Evolutionary conservation across 2,329 filamentous ascomycete species (phyloP).

Genomic region (Paracoccidioides lutzii): DNA sequence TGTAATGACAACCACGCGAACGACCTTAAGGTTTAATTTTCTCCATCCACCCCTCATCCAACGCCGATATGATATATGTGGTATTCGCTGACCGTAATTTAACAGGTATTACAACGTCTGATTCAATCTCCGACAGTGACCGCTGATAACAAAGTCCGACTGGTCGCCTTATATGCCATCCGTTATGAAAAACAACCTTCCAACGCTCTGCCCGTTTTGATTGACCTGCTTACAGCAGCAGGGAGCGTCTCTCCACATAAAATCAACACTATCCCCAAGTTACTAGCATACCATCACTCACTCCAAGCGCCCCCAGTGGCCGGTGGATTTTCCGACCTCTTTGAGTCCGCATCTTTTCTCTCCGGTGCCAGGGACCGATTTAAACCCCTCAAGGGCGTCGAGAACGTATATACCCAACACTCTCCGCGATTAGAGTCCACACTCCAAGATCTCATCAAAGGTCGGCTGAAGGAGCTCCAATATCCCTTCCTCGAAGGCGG

Average conservation of each 20-base stretch:
- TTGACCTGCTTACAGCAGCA: constrained; percentile 73
- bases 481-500: constrained; percentile 91
- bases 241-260: constrained; percentile 65
- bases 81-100: neutral
- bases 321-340: constrained; percentile 76
- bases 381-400: constrained; percentile 90
- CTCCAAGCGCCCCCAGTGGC: constrained; percentile 65
- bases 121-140: constrained; percentile 70
- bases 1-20: constrained; percentile 90
- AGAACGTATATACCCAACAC: constrained; percentile 98
- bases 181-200: constrained; percentile 80
- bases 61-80: neutral
- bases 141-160: constrained; percentile 68
- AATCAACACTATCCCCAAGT: constrained; percentile 66
- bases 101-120: constrained; percentile 66
- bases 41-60: neutral
- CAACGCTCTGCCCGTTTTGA: constrained; percentile 69
- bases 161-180: constrained; percentile 89
- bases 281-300: constrained; percentile 76
- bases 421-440: constrained; percentile 78
- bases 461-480: constrained; percentile 67
- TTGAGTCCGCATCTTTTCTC: constrained; percentile 84
- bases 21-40: constrained; percentile 63
- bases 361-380: constrained; percentile 76
- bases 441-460: constrained; percentile 86